phyloP scores from a whole-genome alignment of 2,329 filamentous ascomycete species.

The Aspergillus calidoustus region DNA sequence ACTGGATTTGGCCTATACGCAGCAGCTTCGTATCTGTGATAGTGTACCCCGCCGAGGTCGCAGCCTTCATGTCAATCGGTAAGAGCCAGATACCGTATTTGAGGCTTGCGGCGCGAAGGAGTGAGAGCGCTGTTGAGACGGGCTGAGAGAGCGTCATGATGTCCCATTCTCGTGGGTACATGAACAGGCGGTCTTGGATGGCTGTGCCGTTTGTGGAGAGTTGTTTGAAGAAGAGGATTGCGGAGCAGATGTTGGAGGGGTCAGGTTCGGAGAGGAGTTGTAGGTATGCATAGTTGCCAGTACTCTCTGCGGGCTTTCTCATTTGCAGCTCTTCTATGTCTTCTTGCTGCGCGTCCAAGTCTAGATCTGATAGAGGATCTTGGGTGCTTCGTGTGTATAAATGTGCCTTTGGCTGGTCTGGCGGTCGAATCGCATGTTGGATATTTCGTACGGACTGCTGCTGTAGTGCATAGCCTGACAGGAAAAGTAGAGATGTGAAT shows the following conservation, averaged over 20 bases:
- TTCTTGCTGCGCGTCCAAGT: neutral
- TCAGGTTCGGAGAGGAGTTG: conserved; percentile 50
- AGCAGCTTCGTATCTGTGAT: conserved; percentile 43
- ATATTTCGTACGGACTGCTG: conserved; percentile 82
- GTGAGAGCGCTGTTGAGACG: conserved; percentile 39
- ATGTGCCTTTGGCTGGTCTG: conserved; percentile 21
- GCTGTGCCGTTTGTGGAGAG: conserved; percentile 40
- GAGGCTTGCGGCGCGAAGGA: conserved; percentile 45
- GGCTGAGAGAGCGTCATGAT: conserved; percentile 31
- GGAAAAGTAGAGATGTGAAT: conserved; percentile 81
- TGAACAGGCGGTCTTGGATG: conserved; percentile 48
- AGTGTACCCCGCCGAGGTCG: conserved; percentile 37
- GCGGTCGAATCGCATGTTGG: conserved; percentile 67
- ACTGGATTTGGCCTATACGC: conserved; percentile 43
- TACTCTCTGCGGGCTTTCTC: neutral
- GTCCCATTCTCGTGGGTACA: conserved; percentile 54
- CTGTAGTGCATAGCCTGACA: conserved; percentile 85
- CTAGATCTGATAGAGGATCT: conserved; percentile 20
- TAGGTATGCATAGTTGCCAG: conserved; percentile 47
- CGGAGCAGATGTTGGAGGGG: conserved; percentile 51
- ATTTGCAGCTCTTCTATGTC: neutral
- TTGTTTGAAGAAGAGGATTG: conserved; percentile 49
- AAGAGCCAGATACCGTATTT: conserved; percentile 48
- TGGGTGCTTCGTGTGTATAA: conserved; percentile 29
- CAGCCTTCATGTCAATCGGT: conserved; percentile 45